These are phyloP conservation scores for Ascoidea asiatica DNA, from an alignment of 805 yeast species.

Conservation along the genomic window DNA sequence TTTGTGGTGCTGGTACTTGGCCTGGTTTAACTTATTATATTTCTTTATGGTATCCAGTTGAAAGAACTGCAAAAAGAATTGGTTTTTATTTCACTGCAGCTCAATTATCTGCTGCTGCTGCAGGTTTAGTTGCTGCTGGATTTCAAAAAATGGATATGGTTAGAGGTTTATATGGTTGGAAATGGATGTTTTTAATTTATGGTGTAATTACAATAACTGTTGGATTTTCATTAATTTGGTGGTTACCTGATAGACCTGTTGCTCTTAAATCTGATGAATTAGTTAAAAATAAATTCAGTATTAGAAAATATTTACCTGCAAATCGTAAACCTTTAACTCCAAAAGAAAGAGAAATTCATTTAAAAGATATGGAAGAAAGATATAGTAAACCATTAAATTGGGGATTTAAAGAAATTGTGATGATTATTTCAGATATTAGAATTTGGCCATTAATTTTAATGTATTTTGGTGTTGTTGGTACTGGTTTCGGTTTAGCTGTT, in stretches of 20 bases:
- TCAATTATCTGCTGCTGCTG: slow-evolving; percentile 80
- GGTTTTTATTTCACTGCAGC: slow-evolving; percentile 91
- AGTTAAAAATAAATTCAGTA: slow-evolving; percentile 8
- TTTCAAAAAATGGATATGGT: slow-evolving; percentile 70
- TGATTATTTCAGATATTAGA: slow-evolving; percentile 46
- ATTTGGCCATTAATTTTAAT: slow-evolving; percentile 73
- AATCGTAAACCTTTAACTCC: slow-evolving; percentile 33
- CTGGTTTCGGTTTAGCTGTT: slow-evolving; percentile 78
- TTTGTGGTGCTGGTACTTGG: slow-evolving; percentile 82
- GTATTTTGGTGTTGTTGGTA: slow-evolving; percentile 90
- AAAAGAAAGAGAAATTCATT: slow-evolving; percentile 42
- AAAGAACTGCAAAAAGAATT: slow-evolving; percentile 61
- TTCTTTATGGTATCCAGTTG: slow-evolving; percentile 74
- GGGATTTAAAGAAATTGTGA: slow-evolving; percentile 44
- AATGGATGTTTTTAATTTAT: slow-evolving; percentile 72
- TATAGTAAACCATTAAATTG: slow-evolving; percentile 32
- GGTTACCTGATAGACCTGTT: slow-evolving; percentile 75
- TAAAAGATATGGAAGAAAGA: slow-evolving; percentile 42
- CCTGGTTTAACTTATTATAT: slow-evolving; percentile 81
- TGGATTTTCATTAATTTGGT: slow-evolving; percentile 58
- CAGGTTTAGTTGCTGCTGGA: slow-evolving; percentile 79
- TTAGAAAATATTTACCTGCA: slow-evolving; percentile 10
- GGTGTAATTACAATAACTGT: slow-evolving; percentile 55
- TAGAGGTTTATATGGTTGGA: slow-evolving; percentile 69
- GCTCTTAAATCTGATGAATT: slow-evolving; percentile 11